Evolutionary conservation across 2,329 filamentous ascomycete species (phyloP).

Genomic region (Talaromyces atroroseus): DNA sequence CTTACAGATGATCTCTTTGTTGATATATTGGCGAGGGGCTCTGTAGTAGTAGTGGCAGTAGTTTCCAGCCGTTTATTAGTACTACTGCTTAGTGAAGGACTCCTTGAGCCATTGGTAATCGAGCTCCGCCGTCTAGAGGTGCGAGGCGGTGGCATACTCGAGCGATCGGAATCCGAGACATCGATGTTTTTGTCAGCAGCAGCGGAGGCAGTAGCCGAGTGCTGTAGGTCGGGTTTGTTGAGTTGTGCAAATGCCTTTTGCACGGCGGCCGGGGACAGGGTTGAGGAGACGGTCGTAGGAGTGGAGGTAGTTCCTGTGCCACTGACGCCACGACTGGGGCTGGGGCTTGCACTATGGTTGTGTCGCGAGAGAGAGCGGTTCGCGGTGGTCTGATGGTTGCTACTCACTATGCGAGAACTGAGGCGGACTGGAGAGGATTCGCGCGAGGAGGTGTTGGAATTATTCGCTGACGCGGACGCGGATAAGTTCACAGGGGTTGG

Average conservation of each 20-base stretch:
- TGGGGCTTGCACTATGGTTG: constrained; percentile 63
- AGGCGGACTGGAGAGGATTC: constrained; percentile 43
- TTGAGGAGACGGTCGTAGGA: constrained; percentile 37
- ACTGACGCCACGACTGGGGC: constrained; percentile 51
- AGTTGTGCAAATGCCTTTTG: constrained; percentile 64
- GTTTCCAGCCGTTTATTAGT: constrained; percentile 21
- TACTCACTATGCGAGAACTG: constrained; percentile 25
- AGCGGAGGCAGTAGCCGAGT: constrained; percentile 41
- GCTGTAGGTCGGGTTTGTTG: constrained; percentile 60
- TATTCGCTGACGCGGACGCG: constrained; percentile 34
- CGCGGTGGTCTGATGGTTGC: constrained; percentile 23
- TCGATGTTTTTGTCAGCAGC: constrained; percentile 56
- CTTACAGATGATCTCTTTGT: constrained; percentile 25
- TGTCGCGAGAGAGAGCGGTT: constrained; percentile 50
- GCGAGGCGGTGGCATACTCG: constrained; percentile 34
- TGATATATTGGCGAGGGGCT: constrained; percentile 31
- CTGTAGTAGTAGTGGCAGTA: constrained; percentile 6
- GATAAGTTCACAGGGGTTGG: constrained; percentile 23
- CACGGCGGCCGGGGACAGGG: constrained; percentile 52
- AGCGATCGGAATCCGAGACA: constrained; percentile 61
- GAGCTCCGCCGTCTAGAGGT: constrained; percentile 14
- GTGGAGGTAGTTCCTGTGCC: constrained; percentile 31
- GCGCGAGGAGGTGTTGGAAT: constrained; percentile 44
- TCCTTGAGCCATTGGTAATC: constrained; percentile 9
- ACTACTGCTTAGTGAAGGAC: constrained; percentile 1